Evolutionary conservation across 2,329 filamentous ascomycete species (phyloP).

Genomic region (Harringtonia lauricola): DNA sequence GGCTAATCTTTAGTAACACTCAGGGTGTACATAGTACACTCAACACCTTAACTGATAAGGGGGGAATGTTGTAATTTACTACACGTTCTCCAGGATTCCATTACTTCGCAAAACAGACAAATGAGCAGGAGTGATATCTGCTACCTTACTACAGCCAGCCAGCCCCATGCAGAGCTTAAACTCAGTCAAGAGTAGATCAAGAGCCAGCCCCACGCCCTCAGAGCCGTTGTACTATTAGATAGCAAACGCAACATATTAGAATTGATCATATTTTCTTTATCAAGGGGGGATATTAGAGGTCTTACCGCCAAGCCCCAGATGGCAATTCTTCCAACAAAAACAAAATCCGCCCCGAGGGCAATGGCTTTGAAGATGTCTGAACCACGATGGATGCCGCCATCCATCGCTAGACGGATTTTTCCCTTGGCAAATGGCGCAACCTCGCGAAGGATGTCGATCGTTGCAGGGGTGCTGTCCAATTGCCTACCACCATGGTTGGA

Average conservation of each 20-base stretch:
- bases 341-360: constrained; percentile 35
- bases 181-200: constrained; percentile 87
- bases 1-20: too few species aligned
- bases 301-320: constrained; percentile 31
- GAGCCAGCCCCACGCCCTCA: constrained; percentile 77
- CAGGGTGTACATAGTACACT: too few species aligned
- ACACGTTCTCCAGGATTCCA: background rate
- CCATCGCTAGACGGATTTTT: constrained; percentile 30
- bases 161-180: constrained; percentile 98
- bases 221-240: constrained; percentile 43
- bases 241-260: background rate
- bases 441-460: constrained; percentile 29
- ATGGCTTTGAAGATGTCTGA: constrained; percentile 42
- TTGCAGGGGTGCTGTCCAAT: constrained; percentile 31
- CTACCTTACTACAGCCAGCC: constrained; percentile 1
- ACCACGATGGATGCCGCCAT: constrained; percentile 36
- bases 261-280: too few species aligned
- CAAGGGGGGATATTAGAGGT: too few species aligned
- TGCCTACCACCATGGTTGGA: constrained; percentile 36
- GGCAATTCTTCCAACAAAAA: constrained; percentile 34
- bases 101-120: background rate
- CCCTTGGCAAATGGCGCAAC: constrained; percentile 36
- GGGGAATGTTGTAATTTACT: too few species aligned
- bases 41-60: too few species aligned
- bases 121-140: background rate